These are phyloP conservation scores for Brassica napus DNA, from an alignment of 345 rosid species.

Conservation along the genomic window Da-Ae NC_063437.1:5522001-5522500, in stretches of 20 bases:
- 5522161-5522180: too few species aligned
- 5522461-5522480: neutral
- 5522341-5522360: neutral
- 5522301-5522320: neutral
- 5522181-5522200: too few species aligned
- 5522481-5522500: neutral
- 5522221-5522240: too few species aligned
- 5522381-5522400: too few species aligned
- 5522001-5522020: too few species aligned
- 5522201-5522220: too few species aligned
- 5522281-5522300: neutral
- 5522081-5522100: neutral
- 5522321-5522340: neutral
- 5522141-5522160: neutral
- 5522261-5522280: neutral
- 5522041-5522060: neutral
- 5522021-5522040: neutral
- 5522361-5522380: too few species aligned
- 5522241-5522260: too few species aligned
- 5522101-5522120: neutral
- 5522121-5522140: too few species aligned
- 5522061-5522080: neutral
- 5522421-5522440: neutral
- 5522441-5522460: neutral
- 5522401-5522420: neutral